phyloP scores from a whole-genome alignment of 208 protist genomes.

The Trypanosoma scelopori region DNA sequence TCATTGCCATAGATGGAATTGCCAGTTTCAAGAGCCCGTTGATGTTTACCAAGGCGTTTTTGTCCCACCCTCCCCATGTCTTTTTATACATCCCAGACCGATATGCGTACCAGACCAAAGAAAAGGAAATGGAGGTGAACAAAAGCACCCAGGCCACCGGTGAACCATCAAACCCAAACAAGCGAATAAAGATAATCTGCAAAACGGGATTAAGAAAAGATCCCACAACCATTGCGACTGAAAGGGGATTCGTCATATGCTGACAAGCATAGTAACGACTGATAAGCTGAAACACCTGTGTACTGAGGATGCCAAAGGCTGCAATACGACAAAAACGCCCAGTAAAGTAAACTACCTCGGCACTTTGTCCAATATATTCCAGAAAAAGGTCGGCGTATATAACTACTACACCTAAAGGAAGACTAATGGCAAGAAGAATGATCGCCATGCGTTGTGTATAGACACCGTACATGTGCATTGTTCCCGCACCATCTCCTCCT shows the following conservation, averaged over 20 bases:
- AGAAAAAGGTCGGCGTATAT: conserved; percentile 61
- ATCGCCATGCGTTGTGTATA: conserved; percentile 82
- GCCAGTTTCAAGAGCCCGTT: conserved; percentile 53
- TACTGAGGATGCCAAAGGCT: conserved; percentile 62
- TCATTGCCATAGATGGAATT: conserved; percentile 84
- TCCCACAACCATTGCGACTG: conserved; percentile 55
- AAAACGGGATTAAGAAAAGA: conserved; percentile 65
- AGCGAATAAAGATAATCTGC: conserved; percentile 58
- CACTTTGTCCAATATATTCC: conserved; percentile 39
- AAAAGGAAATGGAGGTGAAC: conserved; percentile 44
- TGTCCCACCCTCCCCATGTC: conserved; percentile 77
- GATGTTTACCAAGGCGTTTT: conserved; percentile 50
- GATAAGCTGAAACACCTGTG: conserved; percentile 63
- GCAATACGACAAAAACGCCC: conserved; percentile 67
- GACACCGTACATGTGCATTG: conserved; percentile 77
- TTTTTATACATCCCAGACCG: conserved; percentile 55
- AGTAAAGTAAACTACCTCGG: conserved; percentile 61
- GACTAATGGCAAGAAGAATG: conserved; percentile 62
- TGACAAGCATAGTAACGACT: conserved; percentile 88
- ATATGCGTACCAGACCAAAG: conserved; percentile 50
- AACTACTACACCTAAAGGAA: conserved; percentile 73
- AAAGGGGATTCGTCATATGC: conserved; percentile 67
- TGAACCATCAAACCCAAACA: conserved; percentile 76
- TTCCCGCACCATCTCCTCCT: conserved; percentile 18
- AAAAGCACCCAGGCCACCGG: conserved; percentile 77